Base-by-base conservation (phyloP, 108 stramenopile genomes). In the Cylindrotheca closterium region DNA sequence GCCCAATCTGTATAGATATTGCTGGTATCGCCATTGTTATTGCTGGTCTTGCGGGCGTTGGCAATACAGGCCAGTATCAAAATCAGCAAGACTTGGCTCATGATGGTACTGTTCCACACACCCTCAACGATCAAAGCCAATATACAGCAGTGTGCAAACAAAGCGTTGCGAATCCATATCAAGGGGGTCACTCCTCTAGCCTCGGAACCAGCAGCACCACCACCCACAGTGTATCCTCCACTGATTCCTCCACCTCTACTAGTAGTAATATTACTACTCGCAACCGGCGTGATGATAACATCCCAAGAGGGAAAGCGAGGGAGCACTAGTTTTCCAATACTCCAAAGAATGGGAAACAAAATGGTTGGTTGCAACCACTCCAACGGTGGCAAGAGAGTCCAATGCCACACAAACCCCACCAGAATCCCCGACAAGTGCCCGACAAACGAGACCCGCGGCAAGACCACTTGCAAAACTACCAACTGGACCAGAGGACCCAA, bases 401-500 rank as follows among this genome's bases (percentile, higher is more conserved):
- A 93, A 65, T 90, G 84, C 66, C 81, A 63, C 8, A 70, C 33
- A 52, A 89, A 93, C 2, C 89, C 92, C 17, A 84, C 74, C 3
- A 86, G 25, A 49, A 91, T 79, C 4, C 92, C 92, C 28, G 89
- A 85, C 50, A 93, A 75, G 57, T 93, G 92, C 12, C 92, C 92
- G 50, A 83, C 67, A 58, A 88, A 89, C 23, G 74, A 77, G 0
- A 81, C 89, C 31, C 88, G 77, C 23, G 86, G 86, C 77, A 93
- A 75, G 32, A 93, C 73, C 45, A 91, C 51, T 59, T 93, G 92
- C 17, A 68, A 57, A 8, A 83, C 5, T 21, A 83, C 74, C 18
- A 93, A 55, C 24, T 86, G 86, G 1, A 90, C 82, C 12, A 88
- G 47, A 0, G 92, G 92, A 1, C 78, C 83, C 58, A 84, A 49